Evolutionary conservation across 257 asterid species (phyloP).

Genomic region (Paulownia fortunei): DNA sequence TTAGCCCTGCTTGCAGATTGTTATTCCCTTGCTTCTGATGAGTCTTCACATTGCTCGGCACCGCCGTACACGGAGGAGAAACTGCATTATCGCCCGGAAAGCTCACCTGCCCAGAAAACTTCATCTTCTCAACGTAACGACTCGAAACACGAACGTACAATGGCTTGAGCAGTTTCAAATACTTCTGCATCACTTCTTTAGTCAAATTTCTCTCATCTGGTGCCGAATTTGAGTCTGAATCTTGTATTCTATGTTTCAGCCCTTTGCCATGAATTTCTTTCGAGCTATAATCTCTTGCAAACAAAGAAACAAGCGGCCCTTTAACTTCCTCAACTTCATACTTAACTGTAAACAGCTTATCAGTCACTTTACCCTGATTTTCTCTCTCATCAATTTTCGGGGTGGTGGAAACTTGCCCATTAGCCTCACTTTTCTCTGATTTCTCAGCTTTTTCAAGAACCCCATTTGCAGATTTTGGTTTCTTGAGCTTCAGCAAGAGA

Average conservation of each 20-base stretch:
- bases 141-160: conserved; percentile 55
- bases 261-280: conserved; percentile 10
- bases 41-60: conserved; percentile 28
- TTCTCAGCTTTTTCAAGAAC: background rate
- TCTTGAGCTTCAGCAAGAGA: conserved; percentile 29
- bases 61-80: conserved; percentile 18
- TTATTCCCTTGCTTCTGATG: conserved; percentile 44
- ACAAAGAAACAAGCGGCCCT: conserved; percentile 52
- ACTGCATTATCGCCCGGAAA: conserved; percentile 16
- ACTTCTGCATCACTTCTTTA: conserved; percentile 60
- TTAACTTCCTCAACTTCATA: conserved; percentile 48
- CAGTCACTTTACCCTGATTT: conserved; percentile 1
- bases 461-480: conserved; percentile 7
- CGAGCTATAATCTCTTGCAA: conserved; percentile 53
- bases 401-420: background rate
- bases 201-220: conserved; percentile 46
- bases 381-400: background rate
- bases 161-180: conserved; percentile 67
- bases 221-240: conserved; percentile 23
- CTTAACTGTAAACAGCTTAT: conserved; percentile 39
- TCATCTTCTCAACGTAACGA: conserved; percentile 57
- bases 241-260: conserved; percentile 21
- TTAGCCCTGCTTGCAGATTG: conserved; percentile 53
- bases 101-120: conserved; percentile 43
- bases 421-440: background rate